Conservation (phyloP, 257 asterid species). For the Penstemon barbatus region DNA sequence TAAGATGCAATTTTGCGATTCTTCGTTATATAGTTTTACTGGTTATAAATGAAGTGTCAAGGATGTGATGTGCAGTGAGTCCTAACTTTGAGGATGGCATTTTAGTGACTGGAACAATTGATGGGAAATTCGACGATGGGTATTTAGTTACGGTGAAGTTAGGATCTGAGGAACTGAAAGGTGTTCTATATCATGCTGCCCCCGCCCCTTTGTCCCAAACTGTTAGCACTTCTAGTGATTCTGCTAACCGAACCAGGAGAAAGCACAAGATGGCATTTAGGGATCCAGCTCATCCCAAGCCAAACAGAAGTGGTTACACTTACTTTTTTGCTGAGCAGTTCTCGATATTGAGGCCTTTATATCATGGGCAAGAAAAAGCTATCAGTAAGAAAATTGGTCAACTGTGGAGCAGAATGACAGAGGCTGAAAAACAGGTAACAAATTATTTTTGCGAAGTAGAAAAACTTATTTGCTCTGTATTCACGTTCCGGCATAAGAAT, state of each 20-base stretch:
- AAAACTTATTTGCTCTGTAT: conserved; percentile 4
- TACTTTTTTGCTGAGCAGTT: conserved; percentile 93
- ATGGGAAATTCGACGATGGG: conserved; percentile 85
- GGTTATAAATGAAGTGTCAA: neutral
- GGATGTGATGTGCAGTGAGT: conserved; percentile 43
- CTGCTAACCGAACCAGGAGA: conserved; percentile 42
- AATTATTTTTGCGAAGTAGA: neutral
- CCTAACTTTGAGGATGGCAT: conserved; percentile 54
- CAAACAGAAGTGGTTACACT: conserved; percentile 82
- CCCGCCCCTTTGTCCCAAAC: conserved; percentile 39
- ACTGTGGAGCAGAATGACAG: conserved; percentile 75
- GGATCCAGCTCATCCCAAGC: conserved; percentile 79
- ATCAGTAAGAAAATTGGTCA: conserved; percentile 80
- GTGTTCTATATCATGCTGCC: conserved; percentile 77
- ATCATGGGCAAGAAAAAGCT: conserved; percentile 85
- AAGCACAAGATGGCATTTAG: conserved; percentile 48
- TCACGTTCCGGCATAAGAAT: neutral
- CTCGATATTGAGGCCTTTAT: conserved; percentile 63
- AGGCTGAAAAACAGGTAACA: conserved; percentile 77
- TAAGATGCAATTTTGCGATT: neutral
- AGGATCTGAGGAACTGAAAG: conserved; percentile 73
- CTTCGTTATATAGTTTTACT: neutral
- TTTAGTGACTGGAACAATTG: conserved; percentile 75
- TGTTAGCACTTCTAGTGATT: conserved; percentile 34
- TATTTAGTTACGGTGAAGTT: conserved; percentile 66